These are phyloP conservation scores for Warburgia ugandensis DNA, from an alignment of 164 flowering plant species.

Conservation along the genomic window DNA sequence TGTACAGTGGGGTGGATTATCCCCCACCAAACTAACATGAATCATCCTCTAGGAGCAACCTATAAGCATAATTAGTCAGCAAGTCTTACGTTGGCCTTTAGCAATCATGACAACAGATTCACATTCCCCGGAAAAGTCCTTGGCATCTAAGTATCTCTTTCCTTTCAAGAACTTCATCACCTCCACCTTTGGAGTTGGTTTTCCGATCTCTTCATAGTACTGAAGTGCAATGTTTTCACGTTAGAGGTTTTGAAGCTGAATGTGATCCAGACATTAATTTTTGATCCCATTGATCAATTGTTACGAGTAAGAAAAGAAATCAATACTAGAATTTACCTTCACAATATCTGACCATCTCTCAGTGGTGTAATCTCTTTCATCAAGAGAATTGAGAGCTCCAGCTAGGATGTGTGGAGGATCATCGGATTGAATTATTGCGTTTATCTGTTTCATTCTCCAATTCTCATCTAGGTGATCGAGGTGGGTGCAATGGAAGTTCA, in stretches of 20 bases:
- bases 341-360: constrained; percentile 93
- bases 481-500: constrained; percentile 77
- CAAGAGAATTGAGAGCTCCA: constrained; percentile 88
- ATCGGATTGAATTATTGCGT: constrained; percentile 57
- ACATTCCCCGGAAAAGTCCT: constrained; percentile 83
- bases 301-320: not conserved
- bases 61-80: too few species aligned
- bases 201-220: constrained; percentile 95
- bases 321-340: constrained; percentile 39
- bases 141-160: constrained; percentile 69
- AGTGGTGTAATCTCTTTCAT: constrained; percentile 78
- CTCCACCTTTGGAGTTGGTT: constrained; percentile 83
- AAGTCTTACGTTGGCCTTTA: constrained; percentile 85
- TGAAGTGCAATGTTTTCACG: constrained; percentile 13
- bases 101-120: constrained; percentile 90
- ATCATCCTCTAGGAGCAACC: too few species aligned
- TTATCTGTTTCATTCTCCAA: constrained; percentile 96
- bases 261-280: too few species aligned
- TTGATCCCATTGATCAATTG: not conserved
- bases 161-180: constrained; percentile 76
- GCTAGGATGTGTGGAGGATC: constrained; percentile 72
- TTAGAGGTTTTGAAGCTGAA: too few species aligned
- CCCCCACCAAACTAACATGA: too few species aligned
- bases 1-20: too few species aligned
- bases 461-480: constrained; percentile 90